phyloP scores from a whole-genome alignment of 2,329 filamentous ascomycete genomes.

The Harringtonia aguacate region DNA sequence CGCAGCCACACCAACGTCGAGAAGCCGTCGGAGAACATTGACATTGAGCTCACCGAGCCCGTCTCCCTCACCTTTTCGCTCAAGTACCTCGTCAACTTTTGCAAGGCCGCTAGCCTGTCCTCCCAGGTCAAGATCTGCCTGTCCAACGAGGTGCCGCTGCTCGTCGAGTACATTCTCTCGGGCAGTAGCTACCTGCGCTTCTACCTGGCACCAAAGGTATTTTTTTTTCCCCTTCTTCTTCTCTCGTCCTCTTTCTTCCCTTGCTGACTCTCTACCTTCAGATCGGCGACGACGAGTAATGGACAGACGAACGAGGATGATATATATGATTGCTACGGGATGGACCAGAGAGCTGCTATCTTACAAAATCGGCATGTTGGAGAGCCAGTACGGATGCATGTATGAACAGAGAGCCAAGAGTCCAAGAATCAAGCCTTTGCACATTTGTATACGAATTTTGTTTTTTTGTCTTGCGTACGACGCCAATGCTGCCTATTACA shows the following conservation, averaged over 20 bases:
- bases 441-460: neutral
- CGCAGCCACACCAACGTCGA: slow-evolving; percentile 83
- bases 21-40: slow-evolving; percentile 74
- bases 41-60: slow-evolving; percentile 85
- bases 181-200: slow-evolving; percentile 88
- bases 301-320: neutral
- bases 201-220: slow-evolving; percentile 95
- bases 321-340: no score
- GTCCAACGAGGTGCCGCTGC: slow-evolving; percentile 88
- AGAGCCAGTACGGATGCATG: neutral
- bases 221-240: slow-evolving; percentile 15
- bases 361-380: no score
- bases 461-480: neutral
- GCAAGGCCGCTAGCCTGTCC: slow-evolving; percentile 87
- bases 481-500: no score
- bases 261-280: no score
- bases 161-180: slow-evolving; percentile 80
- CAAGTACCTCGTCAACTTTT: slow-evolving; percentile 99
- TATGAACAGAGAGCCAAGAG: neutral
- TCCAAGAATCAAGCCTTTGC: no score
- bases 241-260: neutral
- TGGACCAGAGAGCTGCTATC: no score
- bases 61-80: slow-evolving; percentile 94
- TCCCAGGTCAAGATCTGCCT: slow-evolving; percentile 80
- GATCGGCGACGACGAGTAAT: slow-evolving; percentile 28